These are phyloP conservation scores for Cyathus striatus DNA, from an alignment of 768 basidiomycete genomes.

Conservation along the genomic window DNA sequence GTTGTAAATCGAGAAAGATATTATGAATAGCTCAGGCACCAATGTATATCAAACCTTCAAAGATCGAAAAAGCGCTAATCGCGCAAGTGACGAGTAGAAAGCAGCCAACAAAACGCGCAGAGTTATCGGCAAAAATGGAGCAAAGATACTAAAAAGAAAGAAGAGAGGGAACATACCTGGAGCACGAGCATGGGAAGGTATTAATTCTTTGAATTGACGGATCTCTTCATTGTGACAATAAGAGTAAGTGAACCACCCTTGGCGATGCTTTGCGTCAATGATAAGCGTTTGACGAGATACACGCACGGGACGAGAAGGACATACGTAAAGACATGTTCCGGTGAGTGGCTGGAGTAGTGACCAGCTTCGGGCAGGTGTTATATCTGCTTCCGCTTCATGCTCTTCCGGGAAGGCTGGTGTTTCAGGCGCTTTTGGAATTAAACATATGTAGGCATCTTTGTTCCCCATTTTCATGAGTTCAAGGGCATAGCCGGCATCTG, in stretches of 20 bases:
- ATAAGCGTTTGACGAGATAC: conserved; percentile 14
- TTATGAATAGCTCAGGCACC: background rate
- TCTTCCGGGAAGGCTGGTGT: conserved; percentile 34
- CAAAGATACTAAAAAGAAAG: conserved; percentile 13
- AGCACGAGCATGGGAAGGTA: conserved; percentile 56
- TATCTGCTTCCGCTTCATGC: conserved; percentile 54
- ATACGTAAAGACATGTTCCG: conserved; percentile 82
- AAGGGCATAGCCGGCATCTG: conserved; percentile 42
- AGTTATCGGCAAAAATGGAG: conserved; percentile 18
- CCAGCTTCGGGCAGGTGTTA: conserved; percentile 75
- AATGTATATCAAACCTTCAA: background rate
- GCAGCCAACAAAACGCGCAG: conserved; percentile 15
- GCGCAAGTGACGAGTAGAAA: conserved; percentile 5
- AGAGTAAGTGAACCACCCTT: conserved; percentile 96
- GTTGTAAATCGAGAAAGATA: background rate
- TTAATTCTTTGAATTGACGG: conserved; percentile 89
- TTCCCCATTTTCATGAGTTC: conserved; percentile 74
- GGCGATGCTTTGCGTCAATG: conserved; percentile 53
- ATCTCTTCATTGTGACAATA: conserved; percentile 95
- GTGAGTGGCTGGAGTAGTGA: conserved; percentile 74
- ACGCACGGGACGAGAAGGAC: conserved; percentile 25
- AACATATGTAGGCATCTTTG: conserved; percentile 67
- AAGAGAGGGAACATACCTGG: conserved; percentile 43
- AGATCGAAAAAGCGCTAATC: background rate
- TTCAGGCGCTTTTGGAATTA: conserved; percentile 64